Conservation (phyloP, 2,329 filamentous ascomycete species). For the Tolypocladium endophyticum region DNA sequence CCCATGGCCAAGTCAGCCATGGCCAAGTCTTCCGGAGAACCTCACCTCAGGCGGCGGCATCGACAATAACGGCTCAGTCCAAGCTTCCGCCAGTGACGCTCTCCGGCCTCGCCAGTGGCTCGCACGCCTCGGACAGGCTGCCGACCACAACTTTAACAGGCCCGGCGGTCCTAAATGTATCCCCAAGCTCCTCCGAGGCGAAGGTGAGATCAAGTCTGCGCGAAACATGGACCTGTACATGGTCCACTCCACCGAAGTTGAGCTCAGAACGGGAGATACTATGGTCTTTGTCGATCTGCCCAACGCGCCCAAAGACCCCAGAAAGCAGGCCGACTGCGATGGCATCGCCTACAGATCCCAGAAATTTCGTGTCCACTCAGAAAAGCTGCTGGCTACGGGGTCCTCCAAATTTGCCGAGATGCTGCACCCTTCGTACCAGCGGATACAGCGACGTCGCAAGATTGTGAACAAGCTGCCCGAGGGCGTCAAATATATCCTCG, state of each 20-base stretch:
- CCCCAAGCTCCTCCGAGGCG: background rate
- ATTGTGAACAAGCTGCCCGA: conserved; percentile 22
- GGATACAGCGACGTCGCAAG: conserved; percentile 24
- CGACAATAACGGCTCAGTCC: background rate
- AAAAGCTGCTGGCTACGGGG: conserved; percentile 32
- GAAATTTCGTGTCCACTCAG: conserved; percentile 32
- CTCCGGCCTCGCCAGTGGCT: background rate
- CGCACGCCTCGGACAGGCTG: background rate
- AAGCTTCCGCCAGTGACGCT: background rate
- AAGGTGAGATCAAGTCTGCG: conserved; percentile 7
- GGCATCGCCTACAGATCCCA: conserved; percentile 22
- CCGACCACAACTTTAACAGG: background rate
- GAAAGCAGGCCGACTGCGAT: conserved; percentile 21
- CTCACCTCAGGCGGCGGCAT: background rate
- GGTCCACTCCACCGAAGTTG: conserved; percentile 14
- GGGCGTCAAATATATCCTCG: conserved; percentile 47
- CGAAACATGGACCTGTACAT: conserved; percentile 15
- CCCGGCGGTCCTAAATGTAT: background rate
- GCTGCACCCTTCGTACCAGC: conserved; percentile 31
- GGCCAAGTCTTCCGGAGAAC: background rate
- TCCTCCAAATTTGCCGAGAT: conserved; percentile 36
- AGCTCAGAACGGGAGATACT: conserved; percentile 28
- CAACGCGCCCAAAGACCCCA: conserved; percentile 6
- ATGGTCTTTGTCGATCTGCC: conserved; percentile 32
- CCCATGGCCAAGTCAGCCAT: background rate